Conservation (phyloP, 148 eudicot genomes). For the Silene uniflora region DNA sequence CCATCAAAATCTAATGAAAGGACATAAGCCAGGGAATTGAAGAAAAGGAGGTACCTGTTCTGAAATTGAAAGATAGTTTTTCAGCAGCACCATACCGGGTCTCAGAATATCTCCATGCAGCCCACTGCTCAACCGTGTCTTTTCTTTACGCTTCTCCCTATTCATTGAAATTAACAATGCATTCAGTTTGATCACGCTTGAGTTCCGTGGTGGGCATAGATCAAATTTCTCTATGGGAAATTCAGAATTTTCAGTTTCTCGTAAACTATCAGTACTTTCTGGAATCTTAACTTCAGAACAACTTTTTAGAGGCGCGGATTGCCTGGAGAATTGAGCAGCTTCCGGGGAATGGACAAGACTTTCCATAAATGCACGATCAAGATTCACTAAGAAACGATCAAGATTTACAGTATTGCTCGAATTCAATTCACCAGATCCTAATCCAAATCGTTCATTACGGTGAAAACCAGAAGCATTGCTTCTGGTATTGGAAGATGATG, state of each 20-base stretch:
- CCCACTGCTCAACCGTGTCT: conserved; percentile 32
- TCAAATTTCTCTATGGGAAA: conserved; percentile 33
- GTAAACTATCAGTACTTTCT: not conserved
- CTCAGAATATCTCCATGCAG: conserved; percentile 33
- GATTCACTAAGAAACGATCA: conserved; percentile 18
- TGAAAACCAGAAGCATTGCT: conserved; percentile 7
- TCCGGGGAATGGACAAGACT: conserved; percentile 14
- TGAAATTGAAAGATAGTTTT: conserved; percentile 38
- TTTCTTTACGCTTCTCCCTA: conserved; percentile 47
- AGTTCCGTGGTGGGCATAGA: conserved; percentile 39
- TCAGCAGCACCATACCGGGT: conserved; percentile 75
- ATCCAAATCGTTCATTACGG: conserved; percentile 10
- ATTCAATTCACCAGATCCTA: not conserved
- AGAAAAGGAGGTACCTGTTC: conserved; percentile 58
- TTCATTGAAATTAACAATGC: conserved; percentile 40
- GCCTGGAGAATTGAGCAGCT: conserved; percentile 3
- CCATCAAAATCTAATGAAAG: not conserved
- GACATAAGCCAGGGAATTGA: not conserved
- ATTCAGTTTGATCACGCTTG: conserved; percentile 28
- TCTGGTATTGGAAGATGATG: conserved; percentile 12
- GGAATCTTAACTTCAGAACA: conserved; percentile 18
- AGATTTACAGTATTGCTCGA: not conserved
- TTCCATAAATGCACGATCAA: conserved; percentile 25
- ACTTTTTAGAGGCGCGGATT: conserved; percentile 18
- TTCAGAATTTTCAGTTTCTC: conserved; percentile 11